These are phyloP conservation scores for Populus pruinosa DNA, from an alignment of 345 rosid genomes.

Conservation along the genomic window DNA sequence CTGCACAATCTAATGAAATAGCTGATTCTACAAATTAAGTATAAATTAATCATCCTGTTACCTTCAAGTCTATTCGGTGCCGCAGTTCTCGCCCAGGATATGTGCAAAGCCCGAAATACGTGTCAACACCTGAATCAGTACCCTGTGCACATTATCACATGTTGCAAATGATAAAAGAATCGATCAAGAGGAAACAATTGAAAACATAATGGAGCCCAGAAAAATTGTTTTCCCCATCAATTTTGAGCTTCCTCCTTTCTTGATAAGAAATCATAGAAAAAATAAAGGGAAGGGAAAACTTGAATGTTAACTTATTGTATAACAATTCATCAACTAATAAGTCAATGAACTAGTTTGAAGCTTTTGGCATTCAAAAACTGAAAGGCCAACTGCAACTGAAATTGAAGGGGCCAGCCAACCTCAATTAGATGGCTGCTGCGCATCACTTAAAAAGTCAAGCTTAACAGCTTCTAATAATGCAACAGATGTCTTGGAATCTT, in stretches of 20 bases:
- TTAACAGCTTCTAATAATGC: too few species aligned
- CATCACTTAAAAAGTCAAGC: background rate
- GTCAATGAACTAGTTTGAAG: background rate
- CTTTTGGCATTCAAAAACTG: background rate
- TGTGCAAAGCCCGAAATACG: conserved; percentile 85
- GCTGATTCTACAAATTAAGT: background rate
- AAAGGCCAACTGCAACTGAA: background rate
- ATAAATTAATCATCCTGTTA: conserved; percentile 16
- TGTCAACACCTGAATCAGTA: conserved; percentile 87
- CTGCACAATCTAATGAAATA: background rate
- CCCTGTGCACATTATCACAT: conserved; percentile 43
- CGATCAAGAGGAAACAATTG: background rate
- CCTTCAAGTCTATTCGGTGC: conserved; percentile 89
- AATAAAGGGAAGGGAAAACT: background rate
- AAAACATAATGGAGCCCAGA: too few species aligned
- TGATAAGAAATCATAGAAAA: background rate
- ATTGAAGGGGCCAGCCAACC: background rate
- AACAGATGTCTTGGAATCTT: too few species aligned
- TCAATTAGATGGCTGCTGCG: background rate
- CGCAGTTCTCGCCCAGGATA: conserved; percentile 80
- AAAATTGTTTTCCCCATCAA: too few species aligned
- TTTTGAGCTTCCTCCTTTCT: background rate
- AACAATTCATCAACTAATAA: background rate
- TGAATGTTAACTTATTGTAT: background rate
- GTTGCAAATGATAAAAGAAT: background rate